Evolutionary conservation across 345 rosid genomes (phyloP).

Genomic region (Brassica cretica): DNA sequence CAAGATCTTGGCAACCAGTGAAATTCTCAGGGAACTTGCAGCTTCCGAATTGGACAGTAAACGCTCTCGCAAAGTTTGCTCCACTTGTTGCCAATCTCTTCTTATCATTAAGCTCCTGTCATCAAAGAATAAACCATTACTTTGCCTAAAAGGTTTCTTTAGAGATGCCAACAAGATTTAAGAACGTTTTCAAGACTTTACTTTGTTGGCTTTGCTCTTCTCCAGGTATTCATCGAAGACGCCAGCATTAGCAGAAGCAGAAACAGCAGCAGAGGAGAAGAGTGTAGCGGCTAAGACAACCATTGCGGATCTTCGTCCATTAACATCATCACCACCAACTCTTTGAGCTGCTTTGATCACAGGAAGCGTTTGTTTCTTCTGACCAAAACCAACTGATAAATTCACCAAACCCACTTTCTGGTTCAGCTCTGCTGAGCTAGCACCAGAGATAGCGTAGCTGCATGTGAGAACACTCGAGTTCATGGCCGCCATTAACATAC

Average conservation of each 20-base stretch:
- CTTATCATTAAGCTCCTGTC: conserved; percentile 87
- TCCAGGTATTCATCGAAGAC: conserved; percentile 91
- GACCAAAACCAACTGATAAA: conserved; percentile 42
- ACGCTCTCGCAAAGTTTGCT: conserved; percentile 97
- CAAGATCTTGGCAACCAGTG: conserved; percentile 98
- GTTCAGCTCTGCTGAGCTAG: conserved; percentile 60
- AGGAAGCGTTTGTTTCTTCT: conserved; percentile 52
- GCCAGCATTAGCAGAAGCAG: conserved; percentile 78
- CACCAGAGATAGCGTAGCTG: conserved; percentile 66
- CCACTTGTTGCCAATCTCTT: conserved; percentile 97
- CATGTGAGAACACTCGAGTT: conserved; percentile 85
- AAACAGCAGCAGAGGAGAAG: conserved; percentile 61
- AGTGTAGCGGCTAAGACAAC: conserved; percentile 68
- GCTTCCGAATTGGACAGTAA: conserved; percentile 81
- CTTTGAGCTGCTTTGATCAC: conserved; percentile 59
- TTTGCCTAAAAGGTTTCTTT: neutral
- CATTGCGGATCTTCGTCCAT: conserved; percentile 79
- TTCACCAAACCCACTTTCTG: conserved; percentile 52
- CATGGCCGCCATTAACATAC: conserved; percentile 62
- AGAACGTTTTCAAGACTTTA: conserved; percentile 27
- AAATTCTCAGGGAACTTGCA: conserved; percentile 99
- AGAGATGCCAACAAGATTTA: neutral
- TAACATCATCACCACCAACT: conserved; percentile 40
- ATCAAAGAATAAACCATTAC: neutral
- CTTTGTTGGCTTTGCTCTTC: conserved; percentile 96